Conservation (phyloP, 768 basidiomycete species). For the Tulasnella sp. region DNA sequence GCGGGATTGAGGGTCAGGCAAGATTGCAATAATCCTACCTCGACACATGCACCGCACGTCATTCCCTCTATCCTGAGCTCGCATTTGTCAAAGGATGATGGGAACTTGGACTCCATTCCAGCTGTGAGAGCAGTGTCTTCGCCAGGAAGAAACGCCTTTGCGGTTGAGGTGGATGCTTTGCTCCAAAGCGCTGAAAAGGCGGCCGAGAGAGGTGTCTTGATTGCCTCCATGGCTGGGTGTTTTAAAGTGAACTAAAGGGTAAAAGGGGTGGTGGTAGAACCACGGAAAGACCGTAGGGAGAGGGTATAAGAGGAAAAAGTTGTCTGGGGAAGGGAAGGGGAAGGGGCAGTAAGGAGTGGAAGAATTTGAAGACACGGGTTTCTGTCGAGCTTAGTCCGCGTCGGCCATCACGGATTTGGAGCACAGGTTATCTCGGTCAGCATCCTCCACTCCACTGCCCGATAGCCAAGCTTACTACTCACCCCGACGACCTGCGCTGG, state of each 20-base stretch:
- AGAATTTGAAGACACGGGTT: slow-evolving; percentile 3
- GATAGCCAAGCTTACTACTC: background rate
- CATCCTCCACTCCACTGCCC: background rate
- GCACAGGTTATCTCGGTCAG: background rate
- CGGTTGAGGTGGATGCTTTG: slow-evolving; percentile 1
- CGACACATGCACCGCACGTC: slow-evolving; percentile 86
- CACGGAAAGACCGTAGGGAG: background rate
- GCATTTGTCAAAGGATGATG: slow-evolving; percentile 44
- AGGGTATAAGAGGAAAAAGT: background rate
- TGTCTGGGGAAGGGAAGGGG: background rate
- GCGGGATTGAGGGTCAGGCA: background rate
- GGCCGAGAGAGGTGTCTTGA: slow-evolving; percentile 22
- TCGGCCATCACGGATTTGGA: background rate
- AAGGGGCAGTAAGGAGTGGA: background rate
- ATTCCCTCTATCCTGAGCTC: slow-evolving; percentile 83
- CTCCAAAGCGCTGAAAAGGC: slow-evolving; percentile 1
- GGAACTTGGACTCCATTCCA: background rate
- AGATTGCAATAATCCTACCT: slow-evolving; percentile 45
- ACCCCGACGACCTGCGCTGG: background rate
- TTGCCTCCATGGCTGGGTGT: slow-evolving; percentile 14
- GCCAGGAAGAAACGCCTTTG: slow-evolving; percentile 16
- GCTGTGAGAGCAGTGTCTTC: slow-evolving; percentile 17
- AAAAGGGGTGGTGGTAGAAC: background rate
- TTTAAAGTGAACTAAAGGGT: background rate
- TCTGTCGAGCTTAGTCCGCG: slow-evolving; percentile 9